Base-by-base conservation (phyloP, 1,284 basidiomycete genomes). In the Termitomyces sp. region DNA sequence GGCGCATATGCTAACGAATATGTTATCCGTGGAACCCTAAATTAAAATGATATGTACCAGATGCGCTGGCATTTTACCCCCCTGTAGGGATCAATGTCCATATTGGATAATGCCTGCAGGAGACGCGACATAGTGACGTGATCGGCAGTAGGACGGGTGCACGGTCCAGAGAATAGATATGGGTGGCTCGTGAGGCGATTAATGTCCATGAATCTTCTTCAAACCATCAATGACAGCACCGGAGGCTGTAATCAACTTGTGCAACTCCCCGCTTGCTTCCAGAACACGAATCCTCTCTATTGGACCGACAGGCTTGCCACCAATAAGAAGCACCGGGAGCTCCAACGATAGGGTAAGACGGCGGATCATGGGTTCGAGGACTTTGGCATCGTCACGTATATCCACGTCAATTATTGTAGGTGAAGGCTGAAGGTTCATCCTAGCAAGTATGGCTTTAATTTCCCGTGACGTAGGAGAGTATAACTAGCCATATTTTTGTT, bases 391-490 rank as follows among this genome's bases (percentile, higher is more conserved):
- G 48, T 75, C 74, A 24, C 77, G 74, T 35, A 69, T 57, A 66
- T 93, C 89, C 30, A 91, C 77, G 49, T 92, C 87, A 54, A 93
- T 78, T 50, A 91, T 73, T 10, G 84, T 80, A 0, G 89, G 86
- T 0, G 77, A 65, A 6, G 91, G 91, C 1, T 69, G 70, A 49
- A 92, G 77, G 57, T 83, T 72, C 70, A 90, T 75, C 21, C 72
- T 72, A 0, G 72, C 65, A 3, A 93, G 68, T 9, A 86, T 73
- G 28, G 73, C 65, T 62, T 87, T 87, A 40, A 91, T 64, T 61
- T 91, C 88, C 40, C 89, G 79, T 5, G 84, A 82, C 14, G 72
- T 62, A 0, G 84, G 72, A 0, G 84, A 86, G 66, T 83, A 81
- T 18, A 74, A 64, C 87, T 88, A 26, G 24, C 13, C 40, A 37